Base-by-base conservation (phyloP, 257 asterid genomes). In the Coffea eugenioides region DNA sequence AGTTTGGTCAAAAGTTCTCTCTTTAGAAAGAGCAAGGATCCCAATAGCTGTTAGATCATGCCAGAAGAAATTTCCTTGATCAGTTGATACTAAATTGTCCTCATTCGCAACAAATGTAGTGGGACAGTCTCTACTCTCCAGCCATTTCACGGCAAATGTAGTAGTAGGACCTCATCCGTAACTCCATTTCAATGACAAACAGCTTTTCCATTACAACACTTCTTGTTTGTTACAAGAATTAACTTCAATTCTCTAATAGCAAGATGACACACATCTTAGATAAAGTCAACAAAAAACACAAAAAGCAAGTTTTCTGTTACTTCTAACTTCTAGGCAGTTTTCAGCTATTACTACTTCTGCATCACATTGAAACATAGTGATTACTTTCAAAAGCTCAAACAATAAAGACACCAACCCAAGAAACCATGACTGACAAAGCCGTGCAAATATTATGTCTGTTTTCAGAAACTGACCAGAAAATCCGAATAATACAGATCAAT, bases 241-340 rank as follows among this genome's bases (percentile, higher is more conserved):
- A 77, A 67, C 51, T 79, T 43, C 14, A 61, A 71, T 65, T 67
- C 57, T 54, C n/a, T 13, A 79, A 62, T 39, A 75, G 45, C 71
- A 27, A 23, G 27, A 9, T 9, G 5, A 65, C 43, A 41, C 12
- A n/a, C 5, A 11, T 21, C 25, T 18, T n/a, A n/a, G 31, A 49
- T 56, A 41, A 62, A 36, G 65, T 62, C 4, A 41, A 31, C 34
- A 31, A 31, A 27, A 79, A 27, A 72, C 52, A 43, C 66, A 18
- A 34, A 59, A 71, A 27, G 25, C 21, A 48, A n/a, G 2, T 18
- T 46, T 65, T 49, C 23, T 27, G 14, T 23, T 4, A 75, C 70
- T 59, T 64, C 39, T 18, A 54, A 36, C 13, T 21, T 27, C 23
- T n/a, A 12, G 14, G 71, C 10, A 45, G 23, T 46, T 72, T 51